Base-by-base conservation (phyloP, 495 filamentous ascomycete species). In the Parathielavia appendiculata region DNA sequence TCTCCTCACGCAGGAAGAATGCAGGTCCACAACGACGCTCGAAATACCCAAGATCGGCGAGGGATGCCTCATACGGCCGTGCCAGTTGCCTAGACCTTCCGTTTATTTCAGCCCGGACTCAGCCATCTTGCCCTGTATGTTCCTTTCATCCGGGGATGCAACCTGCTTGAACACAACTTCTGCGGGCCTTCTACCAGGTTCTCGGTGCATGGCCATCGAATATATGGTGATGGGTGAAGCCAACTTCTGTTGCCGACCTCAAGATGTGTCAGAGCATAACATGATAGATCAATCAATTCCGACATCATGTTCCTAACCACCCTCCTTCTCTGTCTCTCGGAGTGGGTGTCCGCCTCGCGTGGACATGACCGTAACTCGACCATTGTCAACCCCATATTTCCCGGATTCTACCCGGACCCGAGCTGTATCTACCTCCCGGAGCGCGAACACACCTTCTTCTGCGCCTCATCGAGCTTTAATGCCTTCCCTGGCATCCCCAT, bases 381-480 rank as follows among this genome's bases (percentile, higher is more conserved):
- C 7, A 73, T 73, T 54, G 63, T 66, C 48, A 82, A 83, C 62
- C 80, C 80, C 13, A 79, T 82, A 53, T 59, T 82, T 10, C 79
- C 79, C 0, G 80, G 80, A 20, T 83, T 80, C 61, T 75, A 80
- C 60, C 78, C 81, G 0, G 81, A 83, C 61, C 81, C 81, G 0
- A 77, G 73, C 57, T 81, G 79, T 58, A 79, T 81, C 32, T 78
- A 73, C 51, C 76, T 81, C 6, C 60, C 68, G 1, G 74, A 81
- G 30, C 73, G 70, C 57, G 69, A 79, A 47, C 60, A 76, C 22
- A 82, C 77, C 12, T 79, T 78, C 66, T 82, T 78, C 66, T 81
- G 77, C 54, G 78, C 76, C 7, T 74, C 73, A 4, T 81, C 78
- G 12, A 77, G 72, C 63, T 82, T 84, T 69, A 77, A 77, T 44